A percentile compares a stretch with the other conserved stretches of the same genome.
These are phyloP conservation scores for Vitis rotundifolia DNA, from an alignment of 164 flowering plant species.

Conservation along the genomic window DNA sequence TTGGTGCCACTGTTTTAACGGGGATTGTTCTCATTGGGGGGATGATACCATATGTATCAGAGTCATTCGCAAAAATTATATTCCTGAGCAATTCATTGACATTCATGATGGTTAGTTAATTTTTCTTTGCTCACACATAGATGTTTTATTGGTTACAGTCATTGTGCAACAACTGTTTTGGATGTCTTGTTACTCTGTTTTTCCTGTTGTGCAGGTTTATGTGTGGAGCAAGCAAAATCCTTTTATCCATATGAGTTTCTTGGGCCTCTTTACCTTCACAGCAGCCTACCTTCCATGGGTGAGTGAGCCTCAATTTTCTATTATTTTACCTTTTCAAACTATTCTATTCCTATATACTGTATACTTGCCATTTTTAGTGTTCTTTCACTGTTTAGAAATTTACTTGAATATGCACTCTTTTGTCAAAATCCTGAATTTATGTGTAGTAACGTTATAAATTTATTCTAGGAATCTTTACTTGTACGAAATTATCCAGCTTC, in stretches of 20 bases:
- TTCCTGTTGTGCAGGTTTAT: conserved; percentile 63
- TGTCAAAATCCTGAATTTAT: too few species aligned
- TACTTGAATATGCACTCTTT: too few species aligned
- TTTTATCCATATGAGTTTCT: conserved; percentile 95
- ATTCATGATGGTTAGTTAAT: conserved; percentile 91
- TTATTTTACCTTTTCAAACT: not conserved
- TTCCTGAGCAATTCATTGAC: conserved; percentile 98
- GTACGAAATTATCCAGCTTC: too few species aligned
- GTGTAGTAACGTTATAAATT: too few species aligned
- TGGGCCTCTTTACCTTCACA: conserved; percentile 97
- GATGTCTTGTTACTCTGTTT: not conserved
- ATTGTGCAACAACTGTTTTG: not conserved
- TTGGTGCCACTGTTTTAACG: conserved; percentile 94
- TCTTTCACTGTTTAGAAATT: not conserved
- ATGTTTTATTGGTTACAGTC: not conserved
- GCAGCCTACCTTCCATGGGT: conserved; percentile 99
- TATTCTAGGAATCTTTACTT: too few species aligned
- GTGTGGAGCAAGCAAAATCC: conserved; percentile 99
- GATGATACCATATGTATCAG: conserved; percentile 90
- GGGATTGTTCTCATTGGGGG: conserved; percentile 93
- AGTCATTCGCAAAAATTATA: conserved; percentile 84
- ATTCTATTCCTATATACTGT: not conserved
- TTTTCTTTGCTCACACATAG: not conserved
- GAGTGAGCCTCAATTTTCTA: conserved; percentile 22
- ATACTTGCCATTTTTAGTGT: not conserved